Base-by-base conservation (phyloP, 2,329 filamentous ascomycete species). In the Cryphonectria nitschkei region DNA sequence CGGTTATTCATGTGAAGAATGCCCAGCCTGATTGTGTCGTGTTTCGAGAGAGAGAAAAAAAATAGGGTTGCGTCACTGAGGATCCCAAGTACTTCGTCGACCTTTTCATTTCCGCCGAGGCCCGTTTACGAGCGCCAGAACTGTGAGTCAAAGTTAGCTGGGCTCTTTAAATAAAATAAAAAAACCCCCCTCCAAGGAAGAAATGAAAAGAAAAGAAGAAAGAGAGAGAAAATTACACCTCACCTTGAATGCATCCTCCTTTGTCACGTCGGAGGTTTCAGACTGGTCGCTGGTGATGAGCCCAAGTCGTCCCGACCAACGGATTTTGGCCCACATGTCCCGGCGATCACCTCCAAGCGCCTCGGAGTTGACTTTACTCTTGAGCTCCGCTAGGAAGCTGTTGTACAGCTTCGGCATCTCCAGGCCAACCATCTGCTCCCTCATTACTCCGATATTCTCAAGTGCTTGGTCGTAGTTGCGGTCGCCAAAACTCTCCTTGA, bases 371-470 rank as follows among this genome's bases (percentile, higher is more conserved):
- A 98, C 78, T 69, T 90, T 89, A 74, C 84, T 84, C 83, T 98
- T 98, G 75, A 98, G 80, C 46, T 87, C 85, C 56, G 80, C 84
- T 58, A 97, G 76, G 74, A 95, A 92, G 0, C 86, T 84, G 77
- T 98, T 98, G 80, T 93, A 99, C 39, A 93, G 76, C 0, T 79
- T 86, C 0, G 93, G 92, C 78, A 93, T 89, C 77, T 98, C 95
- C 41, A 93, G 84, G 7, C 90, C 89, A 7, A 91, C 85, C 74
- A 97, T 84, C 79, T 94, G 91, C 29, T 94, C 89, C 13, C 95
- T 88, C 87, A 98, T 89, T 1, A 92, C 91, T 1, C 90, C 87
- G 26, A 98, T 82, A 46, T 90, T 90, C 80, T 97, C 95, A 13
- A 93, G 81, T 1, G 92, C 93, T 29, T 89, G 88, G 13, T 87